phyloP scores from a whole-genome alignment of 176 grass and related monocot species.

The Metroxylon sagu region DNA sequence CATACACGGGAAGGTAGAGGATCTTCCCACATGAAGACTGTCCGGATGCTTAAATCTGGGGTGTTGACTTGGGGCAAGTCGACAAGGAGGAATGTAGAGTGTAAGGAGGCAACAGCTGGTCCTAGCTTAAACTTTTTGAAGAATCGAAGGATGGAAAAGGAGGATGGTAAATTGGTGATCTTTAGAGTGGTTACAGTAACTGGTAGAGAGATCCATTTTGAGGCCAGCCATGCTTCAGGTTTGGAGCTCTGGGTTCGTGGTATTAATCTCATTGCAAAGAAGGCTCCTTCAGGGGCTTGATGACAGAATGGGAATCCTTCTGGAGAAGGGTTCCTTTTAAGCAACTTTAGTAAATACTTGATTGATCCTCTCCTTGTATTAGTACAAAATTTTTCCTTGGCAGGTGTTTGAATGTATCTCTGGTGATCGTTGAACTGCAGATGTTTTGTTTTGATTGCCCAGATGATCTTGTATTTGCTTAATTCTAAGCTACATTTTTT shows the following conservation, averaged over 20 bases:
- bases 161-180: slow-evolving; percentile 22
- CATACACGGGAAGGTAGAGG: slow-evolving; percentile 36
- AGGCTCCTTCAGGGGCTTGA: slow-evolving; percentile 10
- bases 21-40: slow-evolving; percentile 30
- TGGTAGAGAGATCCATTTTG: slow-evolving; percentile 49
- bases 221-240: slow-evolving; percentile 18
- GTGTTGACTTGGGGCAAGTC: slow-evolving; percentile 42
- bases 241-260: slow-evolving; percentile 54
- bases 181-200: slow-evolving; percentile 37
- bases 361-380: too few relatives aligned
- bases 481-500: too few relatives aligned
- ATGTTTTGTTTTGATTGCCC: too few relatives aligned
- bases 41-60: slow-evolving; percentile 44
- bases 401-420: too few relatives aligned
- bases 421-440: too few relatives aligned
- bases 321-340: too few relatives aligned
- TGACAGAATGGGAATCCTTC: too few relatives aligned
- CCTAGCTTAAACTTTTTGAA: slow-evolving; percentile 31
- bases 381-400: too few relatives aligned
- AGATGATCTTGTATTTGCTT: too few relatives aligned
- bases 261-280: slow-evolving; percentile 40
- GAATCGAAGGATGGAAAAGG: slow-evolving; percentile 21
- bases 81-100: slow-evolving; percentile 39
- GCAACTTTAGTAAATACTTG: too few relatives aligned
- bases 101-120: slow-evolving; percentile 41